phyloP scores from a whole-genome alignment of 2,329 filamentous ascomycete species.

The Aspergillus ibericus region DNA sequence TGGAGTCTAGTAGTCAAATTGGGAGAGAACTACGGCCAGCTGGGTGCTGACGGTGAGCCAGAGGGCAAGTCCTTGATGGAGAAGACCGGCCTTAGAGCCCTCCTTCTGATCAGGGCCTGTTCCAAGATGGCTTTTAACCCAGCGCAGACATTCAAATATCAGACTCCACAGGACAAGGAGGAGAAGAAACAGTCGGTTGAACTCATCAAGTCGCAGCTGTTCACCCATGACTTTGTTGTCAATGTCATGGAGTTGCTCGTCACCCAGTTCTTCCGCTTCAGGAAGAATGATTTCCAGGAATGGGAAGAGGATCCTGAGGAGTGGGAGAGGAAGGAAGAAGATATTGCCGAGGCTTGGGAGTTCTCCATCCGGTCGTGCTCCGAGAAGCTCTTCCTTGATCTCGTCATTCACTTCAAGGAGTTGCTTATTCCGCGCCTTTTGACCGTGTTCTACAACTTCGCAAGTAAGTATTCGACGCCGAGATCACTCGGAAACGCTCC shows the following conservation, averaged over 20 bases:
- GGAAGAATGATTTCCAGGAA: slow-evolving; percentile 77
- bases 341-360: slow-evolving; percentile 81
- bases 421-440: slow-evolving; percentile 77
- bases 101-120: slow-evolving; percentile 79
- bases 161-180: slow-evolving; percentile 69
- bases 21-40: slow-evolving; percentile 63
- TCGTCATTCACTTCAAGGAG: slow-evolving; percentile 84
- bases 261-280: slow-evolving; percentile 83
- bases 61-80: slow-evolving; percentile 65
- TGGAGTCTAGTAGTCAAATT: slow-evolving; percentile 80
- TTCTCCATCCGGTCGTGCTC: slow-evolving; percentile 90
- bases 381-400: slow-evolving; percentile 89
- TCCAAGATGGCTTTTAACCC: slow-evolving; percentile 82
- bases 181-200: slow-evolving; percentile 71
- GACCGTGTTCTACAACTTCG: slow-evolving; percentile 76
- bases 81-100: slow-evolving; percentile 76
- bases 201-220: slow-evolving; percentile 69
- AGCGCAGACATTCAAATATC: slow-evolving; percentile 79
- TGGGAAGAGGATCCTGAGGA: slow-evolving; percentile 96
- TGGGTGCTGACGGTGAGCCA: slow-evolving; percentile 46
- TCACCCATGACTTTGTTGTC: slow-evolving; percentile 73
- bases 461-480: slow-evolving; percentile 51
- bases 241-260: slow-evolving; percentile 84
- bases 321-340: slow-evolving; percentile 90
- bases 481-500: neutral